These are phyloP conservation scores for Candida glucosophila DNA, from an alignment of 1,139 yeast genomes.

Conservation along the genomic window DNA sequence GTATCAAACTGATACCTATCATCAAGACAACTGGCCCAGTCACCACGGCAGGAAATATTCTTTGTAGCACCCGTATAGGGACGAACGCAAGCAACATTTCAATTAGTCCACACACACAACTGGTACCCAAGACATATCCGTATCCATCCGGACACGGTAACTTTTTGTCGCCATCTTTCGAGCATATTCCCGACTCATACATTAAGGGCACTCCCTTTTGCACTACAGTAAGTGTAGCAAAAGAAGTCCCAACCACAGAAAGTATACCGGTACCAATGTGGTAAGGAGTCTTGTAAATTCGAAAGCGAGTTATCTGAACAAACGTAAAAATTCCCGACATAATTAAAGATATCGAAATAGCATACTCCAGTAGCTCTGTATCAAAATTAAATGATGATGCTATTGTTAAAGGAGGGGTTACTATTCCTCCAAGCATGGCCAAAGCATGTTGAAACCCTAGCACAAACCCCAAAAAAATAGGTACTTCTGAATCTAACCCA, in stretches of 20 bases:
- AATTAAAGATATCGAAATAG: conserved; percentile 72
- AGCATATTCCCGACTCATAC: conserved; percentile 66
- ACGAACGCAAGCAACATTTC: conserved; percentile 66
- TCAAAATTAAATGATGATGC: conserved; percentile 52
- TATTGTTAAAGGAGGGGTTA: conserved; percentile 76
- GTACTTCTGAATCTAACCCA: conserved; percentile 72
- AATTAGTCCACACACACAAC: conserved; percentile 62
- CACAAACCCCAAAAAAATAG: conserved; percentile 61
- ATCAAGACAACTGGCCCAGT: conserved; percentile 88
- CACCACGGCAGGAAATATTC: conserved; percentile 77
- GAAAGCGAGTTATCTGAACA: conserved; percentile 76
- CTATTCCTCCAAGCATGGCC: conserved; percentile 87
- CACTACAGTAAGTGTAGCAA: conserved; percentile 79
- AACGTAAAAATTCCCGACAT: conserved; percentile 66
- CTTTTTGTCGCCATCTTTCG: conserved; percentile 51
- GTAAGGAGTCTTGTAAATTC: conserved; percentile 61
- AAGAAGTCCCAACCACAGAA: conserved; percentile 88
- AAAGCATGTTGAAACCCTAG: conserved; percentile 83
- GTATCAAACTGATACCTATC: conserved; percentile 64
- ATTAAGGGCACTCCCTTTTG: conserved; percentile 68
- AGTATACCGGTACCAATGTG: conserved; percentile 80
- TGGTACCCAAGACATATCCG: conserved; percentile 77
- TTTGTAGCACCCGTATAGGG: conserved; percentile 64
- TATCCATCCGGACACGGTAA: conserved; percentile 89
- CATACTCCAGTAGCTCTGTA: conserved; percentile 46